Percentiles rank a stretch among this genome's conserved stretches.
phyloP scores from a whole-genome alignment of 2,329 filamentous ascomycete genomes.

The Beauveria brongniartii region DNA sequence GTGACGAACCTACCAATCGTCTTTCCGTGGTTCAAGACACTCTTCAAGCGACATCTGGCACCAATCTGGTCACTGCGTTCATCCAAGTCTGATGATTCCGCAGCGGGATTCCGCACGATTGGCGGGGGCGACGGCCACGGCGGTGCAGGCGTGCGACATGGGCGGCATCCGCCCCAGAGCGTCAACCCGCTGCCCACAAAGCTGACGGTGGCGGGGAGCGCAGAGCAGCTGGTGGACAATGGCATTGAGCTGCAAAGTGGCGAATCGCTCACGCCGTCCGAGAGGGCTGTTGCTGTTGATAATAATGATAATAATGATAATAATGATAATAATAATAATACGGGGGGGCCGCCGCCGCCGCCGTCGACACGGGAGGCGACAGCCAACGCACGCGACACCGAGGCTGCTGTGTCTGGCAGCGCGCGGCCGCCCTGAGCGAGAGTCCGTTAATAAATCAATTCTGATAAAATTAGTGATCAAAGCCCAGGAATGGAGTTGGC shows the following conservation, averaged over 20 bases:
- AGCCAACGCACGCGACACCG: background rate
- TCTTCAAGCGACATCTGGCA: slow-evolving; percentile 18
- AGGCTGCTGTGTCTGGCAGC: background rate
- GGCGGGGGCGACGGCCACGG: slow-evolving; percentile 6
- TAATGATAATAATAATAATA: too few species aligned
- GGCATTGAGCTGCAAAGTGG: slow-evolving; percentile 3
- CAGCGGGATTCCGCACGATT: slow-evolving; percentile 4
- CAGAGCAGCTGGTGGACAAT: slow-evolving; percentile 4
- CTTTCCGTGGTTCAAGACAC: slow-evolving; percentile 20
- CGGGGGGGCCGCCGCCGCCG: background rate
- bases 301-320: too few species aligned
- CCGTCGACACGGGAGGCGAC: background rate
- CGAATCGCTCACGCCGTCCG: background rate
- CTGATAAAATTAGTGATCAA: too few species aligned
- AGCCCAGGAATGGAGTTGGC: too few species aligned
- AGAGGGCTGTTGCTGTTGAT: background rate
- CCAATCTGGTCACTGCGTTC: slow-evolving; percentile 16
- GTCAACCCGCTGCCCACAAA: slow-evolving; percentile 9
- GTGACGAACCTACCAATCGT: slow-evolving; percentile 29
- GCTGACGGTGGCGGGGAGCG: slow-evolving; percentile 4
- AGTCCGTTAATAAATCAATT: background rate
- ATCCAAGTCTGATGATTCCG: slow-evolving; percentile 9
- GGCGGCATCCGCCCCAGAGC: background rate
- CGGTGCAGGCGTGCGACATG: background rate
- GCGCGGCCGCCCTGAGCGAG: background rate